These are phyloP conservation scores for Lumnitzera racemosa DNA, from an alignment of 345 rosid genomes.

Conservation along the genomic window DNA sequence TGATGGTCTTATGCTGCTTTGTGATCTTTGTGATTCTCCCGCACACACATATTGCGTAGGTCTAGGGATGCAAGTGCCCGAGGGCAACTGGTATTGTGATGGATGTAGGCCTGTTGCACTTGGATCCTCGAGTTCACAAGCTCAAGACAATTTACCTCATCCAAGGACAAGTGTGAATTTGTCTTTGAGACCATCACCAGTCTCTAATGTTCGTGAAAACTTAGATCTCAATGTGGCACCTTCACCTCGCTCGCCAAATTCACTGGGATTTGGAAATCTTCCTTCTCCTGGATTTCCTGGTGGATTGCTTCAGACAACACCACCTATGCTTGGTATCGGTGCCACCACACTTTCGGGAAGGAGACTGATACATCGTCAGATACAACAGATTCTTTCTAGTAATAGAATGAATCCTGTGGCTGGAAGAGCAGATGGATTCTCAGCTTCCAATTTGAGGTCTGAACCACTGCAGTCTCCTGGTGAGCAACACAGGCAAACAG, in stretches of 20 bases:
- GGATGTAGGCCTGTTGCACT: slow-evolving; percentile 82
- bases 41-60: slow-evolving; percentile 99
- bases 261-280: slow-evolving; percentile 40
- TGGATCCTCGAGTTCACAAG: slow-evolving; percentile 62
- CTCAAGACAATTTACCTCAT: slow-evolving; percentile 39
- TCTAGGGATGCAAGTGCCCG: slow-evolving; percentile 90
- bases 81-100: slow-evolving; percentile 98
- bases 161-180: slow-evolving; percentile 40
- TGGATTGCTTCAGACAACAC: slow-evolving; percentile 42
- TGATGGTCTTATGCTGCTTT: slow-evolving; percentile 93
- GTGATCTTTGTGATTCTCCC: slow-evolving; percentile 97
- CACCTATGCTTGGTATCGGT: slow-evolving; percentile 63
- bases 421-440: slow-evolving; percentile 34
- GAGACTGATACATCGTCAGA: slow-evolving; percentile 78
- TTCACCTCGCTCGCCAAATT: slow-evolving; percentile 43
- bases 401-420: slow-evolving; percentile 41
- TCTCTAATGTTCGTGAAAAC: slow-evolving; percentile 35
- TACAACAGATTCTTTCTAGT: slow-evolving; percentile 54
- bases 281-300: slow-evolving; percentile 57
- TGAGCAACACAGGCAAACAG: slow-evolving; percentile 36
- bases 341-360: slow-evolving; percentile 75
- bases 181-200: slow-evolving; percentile 42
- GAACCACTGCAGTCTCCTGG: slow-evolving; percentile 30
- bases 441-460: slow-evolving; percentile 31
- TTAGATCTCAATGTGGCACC: slow-evolving; percentile 36